These are phyloP conservation scores for Colletotrichum lini DNA, from an alignment of 2,329 filamentous ascomycete species.

Conservation along the genomic window DNA sequence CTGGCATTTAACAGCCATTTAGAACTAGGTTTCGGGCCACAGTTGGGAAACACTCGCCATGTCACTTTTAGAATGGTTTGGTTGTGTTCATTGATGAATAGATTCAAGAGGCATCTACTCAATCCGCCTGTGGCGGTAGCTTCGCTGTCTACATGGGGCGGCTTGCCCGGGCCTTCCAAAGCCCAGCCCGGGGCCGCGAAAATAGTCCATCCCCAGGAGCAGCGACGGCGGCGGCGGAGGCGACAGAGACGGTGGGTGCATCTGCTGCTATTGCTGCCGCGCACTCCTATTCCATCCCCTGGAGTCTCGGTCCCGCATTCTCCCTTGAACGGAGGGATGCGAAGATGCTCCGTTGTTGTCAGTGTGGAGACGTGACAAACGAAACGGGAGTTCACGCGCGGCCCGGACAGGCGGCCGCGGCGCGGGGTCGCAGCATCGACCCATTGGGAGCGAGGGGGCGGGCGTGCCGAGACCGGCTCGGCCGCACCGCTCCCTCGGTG, in stretches of 20 bases:
- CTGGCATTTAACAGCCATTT: not conserved
- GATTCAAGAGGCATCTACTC: constrained; percentile 69
- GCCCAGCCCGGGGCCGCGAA: constrained; percentile 48
- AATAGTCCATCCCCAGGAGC: constrained; percentile 35
- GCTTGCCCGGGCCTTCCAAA: constrained; percentile 52
- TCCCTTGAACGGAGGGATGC: constrained; percentile 22
- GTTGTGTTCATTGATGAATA: constrained; percentile 54
- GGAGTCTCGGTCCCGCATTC: constrained; percentile 39
- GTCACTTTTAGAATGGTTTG: not conserved
- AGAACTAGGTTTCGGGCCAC: not conserved
- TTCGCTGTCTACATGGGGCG: constrained; percentile 47
- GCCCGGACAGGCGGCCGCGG: constrained; percentile 44
- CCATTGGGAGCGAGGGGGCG: constrained; percentile 53
- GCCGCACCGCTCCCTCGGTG: constrained; percentile 47
- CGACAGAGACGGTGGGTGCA: no score
- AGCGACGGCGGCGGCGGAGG: not conserved
- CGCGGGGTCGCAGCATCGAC: constrained; percentile 69
- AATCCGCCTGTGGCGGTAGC: constrained; percentile 44
- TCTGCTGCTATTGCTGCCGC: not conserved
- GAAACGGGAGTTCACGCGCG: constrained; percentile 40
- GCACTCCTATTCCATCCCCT: constrained; percentile 35
- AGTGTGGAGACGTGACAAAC: constrained; percentile 40
- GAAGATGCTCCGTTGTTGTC: constrained; percentile 38
- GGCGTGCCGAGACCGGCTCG: constrained; percentile 62
- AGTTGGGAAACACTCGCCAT: not conserved